Percentiles rank a stretch among this genome's conserved stretches.
phyloP scores from a whole-genome alignment of 306 rosid genomes.

The Herpetospermum pedunculosum region DNA sequence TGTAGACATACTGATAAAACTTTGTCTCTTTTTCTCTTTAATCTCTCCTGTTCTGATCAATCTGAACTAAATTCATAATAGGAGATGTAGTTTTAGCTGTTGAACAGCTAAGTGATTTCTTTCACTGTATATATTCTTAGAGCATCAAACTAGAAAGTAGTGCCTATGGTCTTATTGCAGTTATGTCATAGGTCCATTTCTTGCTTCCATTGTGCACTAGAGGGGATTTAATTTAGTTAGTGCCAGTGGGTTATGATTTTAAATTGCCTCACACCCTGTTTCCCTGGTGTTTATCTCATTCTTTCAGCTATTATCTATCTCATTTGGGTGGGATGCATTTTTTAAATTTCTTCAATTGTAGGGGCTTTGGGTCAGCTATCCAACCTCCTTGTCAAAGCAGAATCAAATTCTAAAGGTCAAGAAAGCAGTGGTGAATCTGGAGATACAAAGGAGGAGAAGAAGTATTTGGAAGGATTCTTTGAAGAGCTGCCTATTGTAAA shows the following conservation, averaged over 20 bases:
- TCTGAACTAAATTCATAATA: background rate
- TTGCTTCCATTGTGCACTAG: constrained; percentile 9
- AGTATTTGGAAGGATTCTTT: constrained; percentile 49
- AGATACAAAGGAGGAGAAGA: constrained; percentile 26
- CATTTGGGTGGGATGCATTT: constrained; percentile 5
- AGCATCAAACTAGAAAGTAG: background rate
- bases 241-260: constrained; percentile 1
- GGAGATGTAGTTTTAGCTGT: background rate
- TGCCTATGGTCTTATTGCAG: constrained; percentile 7
- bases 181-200: constrained; percentile 5
- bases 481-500: constrained; percentile 55
- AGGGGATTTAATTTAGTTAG: background rate
- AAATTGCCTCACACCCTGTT: background rate
- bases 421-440: constrained; percentile 24
- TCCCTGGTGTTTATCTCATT: constrained; percentile 5
- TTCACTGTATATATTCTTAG: background rate
- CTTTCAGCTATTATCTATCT: constrained; percentile 10
- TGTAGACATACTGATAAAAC: background rate
- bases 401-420: constrained; percentile 24
- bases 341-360: constrained; percentile 24
- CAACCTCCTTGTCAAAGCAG: constrained; percentile 32
- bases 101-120: background rate
- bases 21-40: background rate
- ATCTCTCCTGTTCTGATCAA: background rate
- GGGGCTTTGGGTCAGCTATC: constrained; percentile 57